Evolutionary conservation across 768 basidiomycete genomes (phyloP).

Genomic region (Rossbeevera mucosa): DNA sequence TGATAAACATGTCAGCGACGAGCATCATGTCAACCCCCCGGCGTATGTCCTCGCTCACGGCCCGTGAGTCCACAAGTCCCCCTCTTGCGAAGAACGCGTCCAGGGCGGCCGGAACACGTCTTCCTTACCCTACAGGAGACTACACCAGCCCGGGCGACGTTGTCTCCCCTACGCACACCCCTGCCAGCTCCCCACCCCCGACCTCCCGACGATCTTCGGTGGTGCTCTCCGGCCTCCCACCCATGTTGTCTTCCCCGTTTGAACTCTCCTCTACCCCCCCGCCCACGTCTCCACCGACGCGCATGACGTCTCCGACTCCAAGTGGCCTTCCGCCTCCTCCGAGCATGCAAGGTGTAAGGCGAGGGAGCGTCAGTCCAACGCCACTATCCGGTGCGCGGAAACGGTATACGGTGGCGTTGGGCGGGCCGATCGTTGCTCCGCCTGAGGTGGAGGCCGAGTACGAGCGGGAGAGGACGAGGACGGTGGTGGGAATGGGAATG

Average conservation of each 20-base stretch:
- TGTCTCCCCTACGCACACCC: slow-evolving; percentile 31
- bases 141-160: slow-evolving; percentile 64
- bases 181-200: slow-evolving; percentile 45
- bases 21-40: slow-evolving; percentile 27
- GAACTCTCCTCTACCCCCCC: slow-evolving; percentile 10
- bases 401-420: slow-evolving; percentile 81
- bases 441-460: slow-evolving; percentile 27
- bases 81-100: slow-evolving; percentile 40
- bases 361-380: slow-evolving; percentile 61
- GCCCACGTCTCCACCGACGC: slow-evolving; percentile 22
- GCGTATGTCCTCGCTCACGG: slow-evolving; percentile 37
- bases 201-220: slow-evolving; percentile 40
- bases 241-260: slow-evolving; percentile 19
- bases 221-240: slow-evolving; percentile 43
- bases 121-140: slow-evolving; percentile 82
- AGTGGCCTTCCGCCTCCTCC: slow-evolving; percentile 42
- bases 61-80: slow-evolving; percentile 60
- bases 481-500: slow-evolving; percentile 36
- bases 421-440: slow-evolving; percentile 56
- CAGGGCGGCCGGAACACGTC: slow-evolving; percentile 39
- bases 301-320: slow-evolving; percentile 21
- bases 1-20: slow-evolving; percentile 12
- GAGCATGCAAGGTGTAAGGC: slow-evolving; percentile 36
- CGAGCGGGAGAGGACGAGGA: slow-evolving; percentile 24
- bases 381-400: slow-evolving; percentile 56